Percentiles rank a stretch among this genome's conserved stretches.
These are phyloP conservation scores for Reutealis trisperma DNA, from an alignment of 345 rosid genomes.

Conservation along the genomic window DNA sequence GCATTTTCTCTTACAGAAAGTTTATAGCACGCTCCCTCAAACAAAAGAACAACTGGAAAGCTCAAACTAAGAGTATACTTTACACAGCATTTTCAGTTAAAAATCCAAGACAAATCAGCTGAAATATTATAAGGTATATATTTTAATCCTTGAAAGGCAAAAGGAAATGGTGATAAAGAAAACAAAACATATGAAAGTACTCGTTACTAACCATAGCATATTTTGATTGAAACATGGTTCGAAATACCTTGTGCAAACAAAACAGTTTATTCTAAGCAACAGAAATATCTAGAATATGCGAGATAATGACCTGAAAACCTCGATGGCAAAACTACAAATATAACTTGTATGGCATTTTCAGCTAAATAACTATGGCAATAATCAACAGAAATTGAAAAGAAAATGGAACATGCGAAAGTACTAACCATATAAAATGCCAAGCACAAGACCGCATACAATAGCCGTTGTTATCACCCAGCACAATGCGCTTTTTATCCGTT, in stretches of 20 bases:
- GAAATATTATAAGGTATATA: no score
- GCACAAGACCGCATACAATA: slow-evolving; percentile 73
- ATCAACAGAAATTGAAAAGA: not conserved
- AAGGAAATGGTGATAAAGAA: no score
- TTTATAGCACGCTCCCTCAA: no score
- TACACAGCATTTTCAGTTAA: not conserved
- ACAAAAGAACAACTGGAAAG: not conserved
- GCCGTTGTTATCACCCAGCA: slow-evolving; percentile 82
- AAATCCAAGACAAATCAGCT: not conserved
- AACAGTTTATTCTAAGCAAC: not conserved
- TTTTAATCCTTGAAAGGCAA: no score
- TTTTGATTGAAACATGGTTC: not conserved
- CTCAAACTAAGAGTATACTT: not conserved
- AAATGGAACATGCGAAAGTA: not conserved
- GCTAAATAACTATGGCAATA: not conserved
- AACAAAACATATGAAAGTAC: no score
- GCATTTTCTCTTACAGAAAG: not conserved
- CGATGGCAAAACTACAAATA: no score
- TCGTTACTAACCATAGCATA: no score
- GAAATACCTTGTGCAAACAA: not conserved
- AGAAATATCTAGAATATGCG: not conserved
- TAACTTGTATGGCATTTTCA: not conserved
- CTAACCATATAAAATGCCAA: slow-evolving; percentile 94
- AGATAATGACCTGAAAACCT: no score
- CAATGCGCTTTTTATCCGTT: slow-evolving; percentile 81